Conservation (phyloP, 352 stramenopile genomes). For the Plasmopara halstedii region DNA sequence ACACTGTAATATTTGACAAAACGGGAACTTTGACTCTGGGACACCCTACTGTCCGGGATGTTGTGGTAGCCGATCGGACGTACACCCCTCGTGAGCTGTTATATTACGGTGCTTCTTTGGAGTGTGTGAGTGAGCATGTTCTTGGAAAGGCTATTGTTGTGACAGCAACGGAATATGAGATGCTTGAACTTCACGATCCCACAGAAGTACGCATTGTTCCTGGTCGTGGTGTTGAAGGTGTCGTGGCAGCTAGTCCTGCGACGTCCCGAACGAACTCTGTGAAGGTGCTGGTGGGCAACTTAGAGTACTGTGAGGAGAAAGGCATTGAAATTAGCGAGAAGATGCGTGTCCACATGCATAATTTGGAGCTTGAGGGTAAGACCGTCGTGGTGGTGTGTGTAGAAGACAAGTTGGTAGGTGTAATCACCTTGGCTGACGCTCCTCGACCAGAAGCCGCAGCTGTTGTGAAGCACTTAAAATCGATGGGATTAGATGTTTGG, state of each 20-base stretch:
- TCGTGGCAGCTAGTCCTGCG: slow-evolving; percentile 25
- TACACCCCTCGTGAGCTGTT: slow-evolving; percentile 62
- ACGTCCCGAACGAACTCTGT: slow-evolving; percentile 16
- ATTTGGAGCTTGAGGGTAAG: slow-evolving; percentile 79
- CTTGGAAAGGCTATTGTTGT: slow-evolving; percentile 79
- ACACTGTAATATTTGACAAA: slow-evolving; percentile 91
- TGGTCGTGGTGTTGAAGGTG: slow-evolving; percentile 69
- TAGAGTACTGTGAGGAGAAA: slow-evolving; percentile 76
- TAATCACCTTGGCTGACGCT: slow-evolving; percentile 74
- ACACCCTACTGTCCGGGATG: slow-evolving; percentile 70
- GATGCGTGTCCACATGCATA: slow-evolving; percentile 70
- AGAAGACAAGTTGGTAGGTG: slow-evolving; percentile 54
- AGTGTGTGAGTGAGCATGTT: slow-evolving; percentile 82
- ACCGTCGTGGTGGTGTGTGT: slow-evolving; percentile 78
- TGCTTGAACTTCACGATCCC: slow-evolving; percentile 64
- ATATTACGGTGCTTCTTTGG: slow-evolving; percentile 71
- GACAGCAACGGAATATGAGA: slow-evolving; percentile 67
- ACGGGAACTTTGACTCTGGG: slow-evolving; percentile 88
- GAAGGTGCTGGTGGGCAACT: slow-evolving; percentile 68
- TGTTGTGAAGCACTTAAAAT: slow-evolving; percentile 70
- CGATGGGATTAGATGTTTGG: slow-evolving; percentile 80
- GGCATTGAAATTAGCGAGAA: slow-evolving; percentile 49
- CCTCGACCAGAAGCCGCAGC: slow-evolving; percentile 60
- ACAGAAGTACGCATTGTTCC: slow-evolving; percentile 66
- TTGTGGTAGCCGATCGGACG: slow-evolving; percentile 57